Percentiles rank a stretch among this genome's conserved stretches.
These are phyloP conservation scores for Coemansia sp. DNA, from an alignment of 192 early-diverging fungal genomes.

Conservation along the genomic window DNA sequence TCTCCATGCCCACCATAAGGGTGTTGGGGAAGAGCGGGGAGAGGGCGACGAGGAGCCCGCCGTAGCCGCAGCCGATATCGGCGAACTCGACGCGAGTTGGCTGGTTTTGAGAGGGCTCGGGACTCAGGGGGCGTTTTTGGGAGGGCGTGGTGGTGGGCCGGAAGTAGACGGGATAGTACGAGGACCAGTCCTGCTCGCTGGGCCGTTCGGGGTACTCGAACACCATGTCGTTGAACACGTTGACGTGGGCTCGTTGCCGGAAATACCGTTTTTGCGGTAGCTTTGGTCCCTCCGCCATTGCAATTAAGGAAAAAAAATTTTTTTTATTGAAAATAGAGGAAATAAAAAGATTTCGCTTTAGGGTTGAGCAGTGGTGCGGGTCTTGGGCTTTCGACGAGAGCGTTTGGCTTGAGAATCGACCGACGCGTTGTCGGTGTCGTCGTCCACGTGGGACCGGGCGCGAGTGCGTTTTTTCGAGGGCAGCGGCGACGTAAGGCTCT, in stretches of 20 bases:
- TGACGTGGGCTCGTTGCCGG: conserved; percentile 91
- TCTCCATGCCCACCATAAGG: conserved; percentile 99
- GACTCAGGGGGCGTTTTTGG: conserved; percentile 10
- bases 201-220: conserved; percentile 86
- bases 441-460: conserved; percentile 31
- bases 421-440: conserved; percentile 34
- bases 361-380: conserved; percentile 16
- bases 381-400: conserved; percentile 41
- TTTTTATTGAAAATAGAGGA: background rate
- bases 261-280: conserved; percentile 77
- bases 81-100: conserved; percentile 87
- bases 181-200: conserved; percentile 83
- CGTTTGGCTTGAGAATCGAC: conserved; percentile 37
- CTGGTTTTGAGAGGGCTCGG: no score
- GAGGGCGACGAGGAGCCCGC: conserved; percentile 84
- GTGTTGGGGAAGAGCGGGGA: conserved; percentile 88
- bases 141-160: background rate
- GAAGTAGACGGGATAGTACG: conserved; percentile 74
- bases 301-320: conserved; percentile 4
- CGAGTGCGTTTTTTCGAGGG: conserved; percentile 35
- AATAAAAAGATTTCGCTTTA: background rate
- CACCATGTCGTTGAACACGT: conserved; percentile 93
- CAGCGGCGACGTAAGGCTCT: conserved; percentile 47
- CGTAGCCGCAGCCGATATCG: conserved; percentile 98
- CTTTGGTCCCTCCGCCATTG: conserved; percentile 16